These are phyloP conservation scores for Oidium heveae DNA, from an alignment of 2,329 filamentous ascomycete genomes.

Conservation along the genomic window DNA sequence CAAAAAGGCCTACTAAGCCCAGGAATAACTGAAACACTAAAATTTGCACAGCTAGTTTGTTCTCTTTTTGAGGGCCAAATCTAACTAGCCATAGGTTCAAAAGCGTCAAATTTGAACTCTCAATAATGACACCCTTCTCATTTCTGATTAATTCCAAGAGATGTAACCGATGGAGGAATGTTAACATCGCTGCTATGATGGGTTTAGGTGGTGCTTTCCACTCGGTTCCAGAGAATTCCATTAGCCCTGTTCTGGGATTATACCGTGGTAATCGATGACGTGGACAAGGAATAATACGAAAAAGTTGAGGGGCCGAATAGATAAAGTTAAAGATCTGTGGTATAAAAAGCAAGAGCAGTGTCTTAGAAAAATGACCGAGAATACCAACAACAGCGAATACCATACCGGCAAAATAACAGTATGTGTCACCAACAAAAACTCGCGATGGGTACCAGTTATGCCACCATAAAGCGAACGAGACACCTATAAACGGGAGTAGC, in stretches of 20 bases:
- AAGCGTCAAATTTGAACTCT: conserved; percentile 77
- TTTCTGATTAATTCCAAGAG: conserved; percentile 45
- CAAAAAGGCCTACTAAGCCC: conserved; percentile 62
- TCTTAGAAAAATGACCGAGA: conserved; percentile 94
- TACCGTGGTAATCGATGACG: conserved; percentile 77
- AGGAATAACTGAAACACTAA: conserved; percentile 50
- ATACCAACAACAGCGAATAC: conserved; percentile 95
- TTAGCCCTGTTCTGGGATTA: conserved; percentile 58
- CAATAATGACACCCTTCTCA: conserved; percentile 41
- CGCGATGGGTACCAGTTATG: conserved; percentile 94
- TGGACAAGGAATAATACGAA: conserved; percentile 73
- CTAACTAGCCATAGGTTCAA: conserved; percentile 92
- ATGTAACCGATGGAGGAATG: conserved; percentile 39
- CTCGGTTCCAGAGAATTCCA: conserved; percentile 66
- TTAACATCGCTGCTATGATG: conserved; percentile 35
- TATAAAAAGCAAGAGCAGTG: conserved; percentile 65
- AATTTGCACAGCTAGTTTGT: conserved; percentile 56
- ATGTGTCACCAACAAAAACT: conserved; percentile 94
- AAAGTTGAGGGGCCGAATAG: conserved; percentile 81
- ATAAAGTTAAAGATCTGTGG: conserved; percentile 94
- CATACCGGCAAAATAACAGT: conserved; percentile 99
- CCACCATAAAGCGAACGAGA: conserved; percentile 59
- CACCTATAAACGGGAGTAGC: conserved; percentile 78
- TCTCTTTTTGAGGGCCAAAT: conserved; percentile 76
- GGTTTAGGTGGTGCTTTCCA: conserved; percentile 48